Evolutionary conservation across 169 alveolate genomes (phyloP).

Genomic region (Amoebophrya sp.): DNA sequence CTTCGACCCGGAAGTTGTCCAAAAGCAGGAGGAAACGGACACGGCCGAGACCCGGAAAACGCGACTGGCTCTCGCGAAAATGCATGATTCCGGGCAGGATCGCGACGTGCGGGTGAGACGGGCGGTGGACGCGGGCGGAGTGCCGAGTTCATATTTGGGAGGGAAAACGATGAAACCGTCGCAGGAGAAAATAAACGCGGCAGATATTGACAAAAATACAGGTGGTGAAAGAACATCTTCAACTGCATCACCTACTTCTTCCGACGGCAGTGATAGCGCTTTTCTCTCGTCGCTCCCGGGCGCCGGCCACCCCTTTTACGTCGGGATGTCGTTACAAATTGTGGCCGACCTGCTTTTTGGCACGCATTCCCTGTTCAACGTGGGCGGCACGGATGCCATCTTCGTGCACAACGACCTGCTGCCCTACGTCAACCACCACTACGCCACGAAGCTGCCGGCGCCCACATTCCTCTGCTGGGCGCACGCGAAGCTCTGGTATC

Average conservation of each 20-base stretch:
- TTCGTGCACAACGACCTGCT: background rate
- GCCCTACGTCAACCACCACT: background rate
- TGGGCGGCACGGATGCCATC: background rate
- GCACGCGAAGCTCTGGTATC: background rate
- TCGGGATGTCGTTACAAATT: background rate
- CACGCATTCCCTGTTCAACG: background rate
- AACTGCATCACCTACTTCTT: too few species aligned
- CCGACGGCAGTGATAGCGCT: too few species aligned
- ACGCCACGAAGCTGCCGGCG: background rate
- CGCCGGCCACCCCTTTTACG: background rate
- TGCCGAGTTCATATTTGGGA: too few species aligned
- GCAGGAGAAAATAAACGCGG: too few species aligned
- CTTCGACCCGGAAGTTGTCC: background rate
- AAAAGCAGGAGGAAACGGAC: background rate
- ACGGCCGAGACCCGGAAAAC: too few species aligned
- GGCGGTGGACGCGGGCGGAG: too few species aligned
- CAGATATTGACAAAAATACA: too few species aligned
- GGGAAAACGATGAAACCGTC: too few species aligned
- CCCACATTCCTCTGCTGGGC: background rate
- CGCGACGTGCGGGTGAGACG: too few species aligned
- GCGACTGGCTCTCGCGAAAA: background rate
- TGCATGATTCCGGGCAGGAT: background rate
- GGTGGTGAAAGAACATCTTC: too few species aligned
- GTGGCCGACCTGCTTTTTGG: background rate
- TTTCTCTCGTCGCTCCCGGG: background rate